A percentile compares a stretch with the other conserved stretches of the same genome.
These are phyloP conservation scores for Yarrowia sp. DNA, from an alignment of 805 yeast species.

Conservation along the genomic window DNA sequence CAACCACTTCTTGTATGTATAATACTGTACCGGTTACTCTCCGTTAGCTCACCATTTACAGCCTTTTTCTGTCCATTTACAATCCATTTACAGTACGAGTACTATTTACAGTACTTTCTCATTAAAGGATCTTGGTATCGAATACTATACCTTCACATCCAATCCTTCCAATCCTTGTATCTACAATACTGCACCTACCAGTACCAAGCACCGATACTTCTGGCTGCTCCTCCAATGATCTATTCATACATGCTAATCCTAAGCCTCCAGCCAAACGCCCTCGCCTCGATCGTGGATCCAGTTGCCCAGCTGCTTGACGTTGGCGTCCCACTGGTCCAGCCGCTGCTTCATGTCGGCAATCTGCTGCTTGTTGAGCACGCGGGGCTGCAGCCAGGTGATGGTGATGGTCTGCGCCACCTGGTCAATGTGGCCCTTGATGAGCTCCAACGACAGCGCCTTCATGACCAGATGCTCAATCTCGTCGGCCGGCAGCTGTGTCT, in stretches of 20 bases:
- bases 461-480: slow-evolving; percentile 88
- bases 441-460: slow-evolving; percentile 80
- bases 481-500: slow-evolving; percentile 61
- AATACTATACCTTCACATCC: too few relatives aligned
- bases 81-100: too few relatives aligned
- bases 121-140: too few relatives aligned
- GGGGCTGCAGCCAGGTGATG: slow-evolving; percentile 93
- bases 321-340: slow-evolving; percentile 71
- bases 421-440: slow-evolving; percentile 86
- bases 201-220: too few relatives aligned
- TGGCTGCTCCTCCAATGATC: too few relatives aligned
- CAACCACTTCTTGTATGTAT: too few relatives aligned
- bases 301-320: slow-evolving; percentile 61
- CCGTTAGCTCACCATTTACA: too few relatives aligned
- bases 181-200: too few relatives aligned
- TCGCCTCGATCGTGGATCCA: slow-evolving; percentile 61
- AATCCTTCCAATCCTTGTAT: too few relatives aligned
- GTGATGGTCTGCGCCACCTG: slow-evolving; percentile 76
- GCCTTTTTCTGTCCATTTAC: too few relatives aligned
- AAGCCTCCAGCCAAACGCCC: slow-evolving; percentile 55
- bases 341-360: slow-evolving; percentile 70
- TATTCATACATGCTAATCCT: background rate
- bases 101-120: too few relatives aligned
- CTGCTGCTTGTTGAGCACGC: slow-evolving; percentile 81
- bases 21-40: too few relatives aligned